Percentiles rank a stretch among this genome's conserved stretches.
phyloP scores from a whole-genome alignment of 352 stramenopile species.

The Phytopythium litorale region DNA sequence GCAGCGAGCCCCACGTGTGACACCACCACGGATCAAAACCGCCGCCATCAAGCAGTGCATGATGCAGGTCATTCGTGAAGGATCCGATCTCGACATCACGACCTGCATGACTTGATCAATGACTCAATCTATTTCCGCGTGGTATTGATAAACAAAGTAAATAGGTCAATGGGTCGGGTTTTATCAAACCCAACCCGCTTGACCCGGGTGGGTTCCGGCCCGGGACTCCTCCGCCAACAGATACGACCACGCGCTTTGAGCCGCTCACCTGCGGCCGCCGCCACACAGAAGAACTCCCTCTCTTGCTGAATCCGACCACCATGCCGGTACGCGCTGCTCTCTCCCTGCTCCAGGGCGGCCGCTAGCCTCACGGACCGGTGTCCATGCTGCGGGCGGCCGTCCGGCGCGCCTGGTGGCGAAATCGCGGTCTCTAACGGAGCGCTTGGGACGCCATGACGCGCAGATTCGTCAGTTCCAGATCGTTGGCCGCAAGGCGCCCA shows the following conservation, averaged over 20 bases:
- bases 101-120: neutral
- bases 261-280: no score
- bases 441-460: neutral
- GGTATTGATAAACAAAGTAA: neutral
- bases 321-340: constrained; percentile 5
- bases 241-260: neutral
- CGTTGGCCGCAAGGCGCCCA: constrained; percentile 98
- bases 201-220: constrained; percentile 2
- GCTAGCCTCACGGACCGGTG: neutral
- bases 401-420: neutral
- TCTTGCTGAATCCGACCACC: constrained; percentile 9
- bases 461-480: constrained; percentile 99
- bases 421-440: no score
- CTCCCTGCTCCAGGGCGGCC: neutral
- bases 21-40: neutral
- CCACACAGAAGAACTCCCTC: constrained; percentile 11
- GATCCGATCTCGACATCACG: no score
- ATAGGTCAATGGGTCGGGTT: neutral
- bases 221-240: constrained; percentile 2
- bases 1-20: neutral
- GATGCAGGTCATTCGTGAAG: no score
- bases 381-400: neutral
- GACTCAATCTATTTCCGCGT: neutral
- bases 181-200: no score
- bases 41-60: neutral